Percentiles rank a stretch among this genome's conserved stretches.
Conservation (phyloP, 1,284 basidiomycete species). For the Cutaneotrichosporon dermatis region DNA sequence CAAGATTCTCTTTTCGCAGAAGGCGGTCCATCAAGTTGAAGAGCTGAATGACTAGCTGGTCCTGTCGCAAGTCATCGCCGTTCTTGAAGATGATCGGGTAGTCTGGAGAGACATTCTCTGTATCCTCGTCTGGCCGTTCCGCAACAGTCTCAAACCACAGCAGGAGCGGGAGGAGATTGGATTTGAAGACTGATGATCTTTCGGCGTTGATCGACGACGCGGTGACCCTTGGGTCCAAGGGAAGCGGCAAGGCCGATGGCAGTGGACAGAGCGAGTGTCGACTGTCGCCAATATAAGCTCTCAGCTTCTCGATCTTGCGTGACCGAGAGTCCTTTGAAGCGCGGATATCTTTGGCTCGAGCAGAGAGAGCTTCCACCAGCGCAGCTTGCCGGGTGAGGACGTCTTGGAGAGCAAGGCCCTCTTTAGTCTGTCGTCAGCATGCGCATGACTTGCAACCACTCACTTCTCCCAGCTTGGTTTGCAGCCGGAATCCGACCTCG, state of each 20-base stretch:
- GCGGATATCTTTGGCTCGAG: slow-evolving; percentile 78
- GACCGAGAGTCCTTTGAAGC: slow-evolving; percentile 86
- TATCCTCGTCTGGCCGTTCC: slow-evolving; percentile 21
- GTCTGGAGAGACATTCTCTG: slow-evolving; percentile 50
- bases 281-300: slow-evolving; percentile 72
- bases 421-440: slow-evolving; percentile 55
- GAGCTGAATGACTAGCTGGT: slow-evolving; percentile 30
- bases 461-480: slow-evolving; percentile 79
- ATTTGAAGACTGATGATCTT: slow-evolving; percentile 94
- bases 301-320: slow-evolving; percentile 95
- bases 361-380: slow-evolving; percentile 75
- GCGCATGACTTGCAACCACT: slow-evolving; percentile 52
- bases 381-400: slow-evolving; percentile 79
- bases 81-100: slow-evolving; percentile 98
- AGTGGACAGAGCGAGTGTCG: slow-evolving; percentile 75
- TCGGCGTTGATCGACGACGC: slow-evolving; percentile 83
- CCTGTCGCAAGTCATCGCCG: slow-evolving; percentile 85
- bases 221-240: slow-evolving; percentile 77
- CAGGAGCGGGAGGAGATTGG: slow-evolving; percentile 86
- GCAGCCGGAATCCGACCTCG: slow-evolving; percentile 80
- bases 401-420: slow-evolving; percentile 71
- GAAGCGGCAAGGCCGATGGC: slow-evolving; percentile 69
- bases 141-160: slow-evolving; percentile 73
- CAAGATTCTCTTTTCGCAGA: slow-evolving; percentile 89
- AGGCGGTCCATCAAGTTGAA: slow-evolving; percentile 64